Evolutionary conservation across 305 asterid genomes (phyloP).

Genomic region (Solanum chacoense): DNA sequence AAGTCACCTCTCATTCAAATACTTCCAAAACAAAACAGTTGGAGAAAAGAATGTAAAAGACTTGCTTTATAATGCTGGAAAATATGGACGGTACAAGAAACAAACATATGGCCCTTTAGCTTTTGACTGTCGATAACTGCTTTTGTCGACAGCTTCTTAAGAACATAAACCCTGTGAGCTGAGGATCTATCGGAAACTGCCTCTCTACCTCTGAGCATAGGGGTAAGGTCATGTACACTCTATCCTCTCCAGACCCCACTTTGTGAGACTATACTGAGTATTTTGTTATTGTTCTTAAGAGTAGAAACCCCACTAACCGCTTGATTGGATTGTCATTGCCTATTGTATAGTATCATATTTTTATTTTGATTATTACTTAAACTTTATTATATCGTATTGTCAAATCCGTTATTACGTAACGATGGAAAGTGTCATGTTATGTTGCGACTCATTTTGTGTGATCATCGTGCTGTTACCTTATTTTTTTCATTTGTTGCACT

Average conservation of each 20-base stretch:
- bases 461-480: background rate
- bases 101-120: conserved; percentile 1
- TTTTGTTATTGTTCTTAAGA: background rate
- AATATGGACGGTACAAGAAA: background rate
- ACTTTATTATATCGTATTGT: background rate
- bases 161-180: background rate
- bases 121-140: background rate
- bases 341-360: background rate
- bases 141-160: background rate
- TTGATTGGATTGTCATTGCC: background rate
- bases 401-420: background rate
- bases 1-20: background rate
- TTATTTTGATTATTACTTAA: background rate
- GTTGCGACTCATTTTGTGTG: background rate
- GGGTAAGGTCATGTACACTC: background rate
- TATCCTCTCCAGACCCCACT: background rate
- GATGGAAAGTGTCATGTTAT: background rate
- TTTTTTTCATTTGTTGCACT: background rate
- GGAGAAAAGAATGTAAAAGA: background rate
- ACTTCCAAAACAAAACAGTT: conserved; percentile 8
- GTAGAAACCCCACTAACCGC: background rate
- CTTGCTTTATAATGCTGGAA: conserved; percentile 1
- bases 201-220: background rate
- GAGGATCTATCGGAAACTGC: background rate
- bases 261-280: background rate